These are phyloP conservation scores for Helotiales sp. DNA, from an alignment of 2,329 filamentous ascomycete species.

Conservation along the genomic window DNA sequence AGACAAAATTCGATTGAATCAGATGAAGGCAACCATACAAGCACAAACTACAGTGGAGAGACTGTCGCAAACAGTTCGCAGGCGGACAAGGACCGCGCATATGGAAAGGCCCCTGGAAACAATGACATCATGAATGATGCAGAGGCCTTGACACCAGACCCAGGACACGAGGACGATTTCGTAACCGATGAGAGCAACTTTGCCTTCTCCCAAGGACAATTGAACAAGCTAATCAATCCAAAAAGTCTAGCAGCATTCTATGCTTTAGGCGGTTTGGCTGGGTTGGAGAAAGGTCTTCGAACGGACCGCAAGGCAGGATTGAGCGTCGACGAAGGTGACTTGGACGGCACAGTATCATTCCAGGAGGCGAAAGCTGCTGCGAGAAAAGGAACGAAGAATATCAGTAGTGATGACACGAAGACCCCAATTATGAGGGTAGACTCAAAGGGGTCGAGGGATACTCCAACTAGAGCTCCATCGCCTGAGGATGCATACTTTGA, in stretches of 20 bases:
- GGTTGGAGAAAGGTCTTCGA: conserved; percentile 74
- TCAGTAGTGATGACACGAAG: conserved; percentile 15
- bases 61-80: conserved; percentile 52
- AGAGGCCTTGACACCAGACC: conserved; percentile 59
- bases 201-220: conserved; percentile 73
- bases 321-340: conserved; percentile 68
- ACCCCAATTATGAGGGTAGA: conserved; percentile 17
- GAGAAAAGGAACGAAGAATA: conserved; percentile 19
- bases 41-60: conserved; percentile 45
- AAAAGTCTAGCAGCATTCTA: conserved; percentile 78
- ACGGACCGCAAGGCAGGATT: conserved; percentile 69
- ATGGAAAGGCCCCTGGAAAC: conserved; percentile 46
- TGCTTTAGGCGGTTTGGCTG: conserved; percentile 73
- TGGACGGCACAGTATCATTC: conserved; percentile 71
- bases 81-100: conserved; percentile 47
- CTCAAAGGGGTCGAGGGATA: conserved; percentile 26
- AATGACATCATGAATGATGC: conserved; percentile 59
- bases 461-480: conserved; percentile 10
- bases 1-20: conserved; percentile 70
- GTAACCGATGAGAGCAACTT: conserved; percentile 70
- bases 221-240: conserved; percentile 79
- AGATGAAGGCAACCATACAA: conserved; percentile 58
- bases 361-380: conserved; percentile 58
- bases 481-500: conserved; percentile 55
- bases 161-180: conserved; percentile 73